These are phyloP conservation scores for Paradendryphiella salina DNA, from an alignment of 2,329 filamentous ascomycete genomes.

Conservation along the genomic window DNA sequence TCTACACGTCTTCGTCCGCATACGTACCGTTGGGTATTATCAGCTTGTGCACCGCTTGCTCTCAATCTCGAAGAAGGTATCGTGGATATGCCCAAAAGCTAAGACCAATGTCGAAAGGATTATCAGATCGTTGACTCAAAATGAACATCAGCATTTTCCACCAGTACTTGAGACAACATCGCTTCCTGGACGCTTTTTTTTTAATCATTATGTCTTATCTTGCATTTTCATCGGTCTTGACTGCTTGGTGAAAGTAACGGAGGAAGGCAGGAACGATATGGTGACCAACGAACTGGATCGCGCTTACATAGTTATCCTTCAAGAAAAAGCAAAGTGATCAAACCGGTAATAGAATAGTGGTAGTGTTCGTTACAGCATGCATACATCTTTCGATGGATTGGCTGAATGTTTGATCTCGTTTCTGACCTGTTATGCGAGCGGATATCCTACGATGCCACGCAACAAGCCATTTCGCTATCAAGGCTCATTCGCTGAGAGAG, in stretches of 20 bases:
- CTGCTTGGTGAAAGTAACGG: slow-evolving; percentile 22
- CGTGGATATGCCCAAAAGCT: slow-evolving; percentile 39
- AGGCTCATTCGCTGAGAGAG: neutral
- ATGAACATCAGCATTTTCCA: slow-evolving; percentile 33
- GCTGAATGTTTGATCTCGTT: slow-evolving; percentile 5
- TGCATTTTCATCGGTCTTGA: slow-evolving; percentile 30
- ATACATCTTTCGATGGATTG: slow-evolving; percentile 26
- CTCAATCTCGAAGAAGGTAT: slow-evolving; percentile 39
- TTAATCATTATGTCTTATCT: slow-evolving; percentile 31
- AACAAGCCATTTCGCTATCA: neutral
- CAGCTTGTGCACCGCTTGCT: slow-evolving; percentile 34
- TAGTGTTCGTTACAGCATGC: slow-evolving; percentile 19
- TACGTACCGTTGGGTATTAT: slow-evolving; percentile 37
- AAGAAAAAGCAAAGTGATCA: slow-evolving; percentile 16
- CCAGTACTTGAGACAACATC: slow-evolving; percentile 31
- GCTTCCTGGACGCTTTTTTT: slow-evolving; percentile 31
- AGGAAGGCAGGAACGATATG: slow-evolving; percentile 18
- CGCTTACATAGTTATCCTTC: slow-evolving; percentile 30
- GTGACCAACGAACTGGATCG: slow-evolving; percentile 26
- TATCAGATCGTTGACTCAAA: slow-evolving; percentile 39
- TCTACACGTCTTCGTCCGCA: slow-evolving; percentile 24
- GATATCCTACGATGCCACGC: neutral
- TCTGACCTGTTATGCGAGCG: neutral
- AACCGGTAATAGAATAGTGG: slow-evolving; percentile 23
- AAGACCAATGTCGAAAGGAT: slow-evolving; percentile 39